A percentile compares a stretch with the other conserved stretches of the same genome.
Conservation (phyloP, 2,329 filamentous ascomycete genomes). For the Aspergillus intermedius region DNA sequence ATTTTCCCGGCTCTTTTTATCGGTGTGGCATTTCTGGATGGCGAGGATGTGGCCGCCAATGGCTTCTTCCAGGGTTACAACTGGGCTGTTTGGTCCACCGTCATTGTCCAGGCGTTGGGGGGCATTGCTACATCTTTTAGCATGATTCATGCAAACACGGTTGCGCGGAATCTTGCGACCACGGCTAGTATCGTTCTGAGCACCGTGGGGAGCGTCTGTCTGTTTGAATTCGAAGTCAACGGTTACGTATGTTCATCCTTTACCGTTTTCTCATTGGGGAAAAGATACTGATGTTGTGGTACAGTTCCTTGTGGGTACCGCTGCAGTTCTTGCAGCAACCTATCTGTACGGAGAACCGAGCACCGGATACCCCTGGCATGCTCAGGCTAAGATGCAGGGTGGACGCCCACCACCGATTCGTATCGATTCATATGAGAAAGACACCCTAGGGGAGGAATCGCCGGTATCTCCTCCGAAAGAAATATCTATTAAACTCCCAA, state of each 20-base stretch:
- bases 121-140: conserved; percentile 78
- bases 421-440: conserved; percentile 71
- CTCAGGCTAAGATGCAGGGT: conserved; percentile 39
- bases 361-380: conserved; percentile 8
- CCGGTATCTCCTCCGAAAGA: conserved; percentile 33
- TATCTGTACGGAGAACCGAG: conserved; percentile 70
- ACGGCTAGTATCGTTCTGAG: conserved; percentile 87
- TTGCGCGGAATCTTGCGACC: conserved; percentile 88
- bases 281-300: conserved; percentile 4
- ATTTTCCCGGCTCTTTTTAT: conserved; percentile 82
- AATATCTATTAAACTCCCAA: conserved; percentile 41
- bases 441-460: conserved; percentile 47
- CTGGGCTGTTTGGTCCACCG: conserved; percentile 79
- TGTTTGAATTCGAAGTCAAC: conserved; percentile 75
- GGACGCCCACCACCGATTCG: conserved; percentile 46
- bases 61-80: conserved; percentile 97
- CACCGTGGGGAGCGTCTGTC: conserved; percentile 74
- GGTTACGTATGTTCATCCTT: conserved; percentile 55
- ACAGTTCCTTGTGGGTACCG: conserved; percentile 76
- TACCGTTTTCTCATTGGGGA: conserved; percentile 2
- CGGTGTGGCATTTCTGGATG: conserved; percentile 81
- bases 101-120: conserved; percentile 73
- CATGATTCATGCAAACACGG: conserved; percentile 79
- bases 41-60: conserved; percentile 69
- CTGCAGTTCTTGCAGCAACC: conserved; percentile 70